Evolutionary conservation across 352 stramenopile species (phyloP).

Genomic region (Halophytophthora polymorphica): DNA sequence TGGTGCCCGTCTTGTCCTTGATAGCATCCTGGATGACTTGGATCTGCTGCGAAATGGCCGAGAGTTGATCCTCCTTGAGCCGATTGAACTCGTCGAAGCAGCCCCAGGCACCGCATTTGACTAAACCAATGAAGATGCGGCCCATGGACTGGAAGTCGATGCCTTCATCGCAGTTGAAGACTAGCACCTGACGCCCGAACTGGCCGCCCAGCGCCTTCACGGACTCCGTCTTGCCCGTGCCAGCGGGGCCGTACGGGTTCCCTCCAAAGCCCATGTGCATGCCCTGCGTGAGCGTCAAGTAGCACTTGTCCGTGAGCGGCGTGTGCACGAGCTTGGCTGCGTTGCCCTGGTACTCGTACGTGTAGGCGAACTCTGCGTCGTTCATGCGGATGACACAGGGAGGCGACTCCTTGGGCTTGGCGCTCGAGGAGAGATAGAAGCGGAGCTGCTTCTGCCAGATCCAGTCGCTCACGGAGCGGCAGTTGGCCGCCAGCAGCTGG

Average conservation of each 20-base stretch:
- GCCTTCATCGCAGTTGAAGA: slow-evolving; percentile 94
- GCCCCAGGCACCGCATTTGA: slow-evolving; percentile 94
- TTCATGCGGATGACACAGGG: slow-evolving; percentile 66
- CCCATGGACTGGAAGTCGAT: slow-evolving; percentile 95
- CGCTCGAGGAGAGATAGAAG: slow-evolving; percentile 75
- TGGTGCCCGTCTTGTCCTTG: slow-evolving; percentile 67
- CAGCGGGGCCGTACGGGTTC: slow-evolving; percentile 92
- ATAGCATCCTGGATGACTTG: slow-evolving; percentile 94
- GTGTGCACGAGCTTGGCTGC: slow-evolving; percentile 92
- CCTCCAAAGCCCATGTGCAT: slow-evolving; percentile 93
- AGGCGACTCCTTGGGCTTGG: slow-evolving; percentile 32
- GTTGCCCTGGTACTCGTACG: slow-evolving; percentile 96
- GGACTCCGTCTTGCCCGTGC: slow-evolving; percentile 94
- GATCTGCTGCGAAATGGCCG: slow-evolving; percentile 93
- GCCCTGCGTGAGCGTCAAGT: slow-evolving; percentile 92
- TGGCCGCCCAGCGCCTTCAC: slow-evolving; percentile 91
- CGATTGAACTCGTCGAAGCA: slow-evolving; percentile 97
- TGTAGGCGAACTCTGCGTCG: slow-evolving; percentile 89
- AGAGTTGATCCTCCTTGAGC: slow-evolving; percentile 93
- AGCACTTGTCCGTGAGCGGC: slow-evolving; percentile 93
- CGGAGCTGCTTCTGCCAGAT: slow-evolving; percentile 94
- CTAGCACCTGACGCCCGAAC: slow-evolving; percentile 90
- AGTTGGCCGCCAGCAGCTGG: slow-evolving; percentile 70
- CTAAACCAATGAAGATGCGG: slow-evolving; percentile 93
- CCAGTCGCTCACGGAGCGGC: slow-evolving; percentile 69